Base-by-base conservation (phyloP, 2,329 filamentous ascomycete genomes). In the Cordyceps fumosorosea region DNA sequence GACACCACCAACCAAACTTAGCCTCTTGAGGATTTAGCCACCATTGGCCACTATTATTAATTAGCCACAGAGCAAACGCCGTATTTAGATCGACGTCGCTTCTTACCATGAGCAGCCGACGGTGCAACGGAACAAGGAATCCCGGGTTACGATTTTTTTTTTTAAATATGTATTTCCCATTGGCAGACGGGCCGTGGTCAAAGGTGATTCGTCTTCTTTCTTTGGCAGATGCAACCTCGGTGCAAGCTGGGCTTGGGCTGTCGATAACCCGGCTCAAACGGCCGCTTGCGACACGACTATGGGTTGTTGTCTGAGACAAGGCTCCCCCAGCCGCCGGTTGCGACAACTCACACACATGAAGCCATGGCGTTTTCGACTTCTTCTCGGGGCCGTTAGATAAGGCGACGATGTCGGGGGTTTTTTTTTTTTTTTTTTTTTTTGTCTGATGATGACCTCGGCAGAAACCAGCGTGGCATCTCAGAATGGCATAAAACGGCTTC, bases 391-490 rank as follows among this genome's bases (percentile, higher is more conserved):
- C 29, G 29, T 29, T 29, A 7, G 29, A 26, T 26, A 24, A 16
- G 11, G 22, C n/a, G 20, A 22, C 22, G 45, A 48, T 22, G 5
- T 3, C 92, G 48, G 82, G n/a, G n/a, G n/a, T 1, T 86, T 87
- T 42, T 47, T n/a, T 47, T 47, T 47, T 47, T n/a, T n/a, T 1
- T 86, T 87, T 42, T 47, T n/a, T 47, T 47, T 47, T 47, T n/a
- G 20, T 47, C 44, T n/a, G 20, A 47, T 47, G 44, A 20, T 22
- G 5, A 44, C 16, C 10, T 12, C n/a, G n/a, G 16, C 5, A 16
- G 11, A 12, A 44, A 47, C 4, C 18, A 47, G n/a, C 18, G 20
- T 10, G 34, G 34, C 1, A 14, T 14, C 5, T 29, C 29, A 29
- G 6, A n/a, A 14, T 37, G 34, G 10, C 11, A 14, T 14, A 37